phyloP scores from a whole-genome alignment of 2,329 filamentous ascomycete species.

The Ramularia endophylla region DNA sequence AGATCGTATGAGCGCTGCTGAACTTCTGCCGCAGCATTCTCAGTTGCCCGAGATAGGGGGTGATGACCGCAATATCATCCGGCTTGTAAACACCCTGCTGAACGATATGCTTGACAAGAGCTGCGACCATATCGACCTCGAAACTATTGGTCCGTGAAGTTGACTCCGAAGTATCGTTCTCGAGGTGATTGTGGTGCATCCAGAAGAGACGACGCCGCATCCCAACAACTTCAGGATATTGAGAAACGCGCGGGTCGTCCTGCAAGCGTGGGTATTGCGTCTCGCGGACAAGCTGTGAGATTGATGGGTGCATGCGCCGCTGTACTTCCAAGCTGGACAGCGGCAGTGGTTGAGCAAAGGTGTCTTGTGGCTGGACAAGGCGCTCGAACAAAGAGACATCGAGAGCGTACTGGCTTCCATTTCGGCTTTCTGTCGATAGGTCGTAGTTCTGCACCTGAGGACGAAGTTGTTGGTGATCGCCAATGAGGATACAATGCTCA shows the following conservation, averaged over 20 bases:
- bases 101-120: constrained; percentile 59
- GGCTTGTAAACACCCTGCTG: constrained; percentile 56
- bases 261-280: constrained; percentile 53
- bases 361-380: constrained; percentile 36
- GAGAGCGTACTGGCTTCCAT: constrained; percentile 47
- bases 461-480: constrained; percentile 58
- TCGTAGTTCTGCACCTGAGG: constrained; percentile 53
- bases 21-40: constrained; percentile 41
- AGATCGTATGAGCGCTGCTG: constrained; percentile 35
- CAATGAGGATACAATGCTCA: constrained; percentile 58
- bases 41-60: constrained; percentile 57
- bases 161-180: constrained; percentile 32
- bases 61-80: constrained; percentile 64
- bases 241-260: constrained; percentile 37
- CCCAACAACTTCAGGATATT: constrained; percentile 39
- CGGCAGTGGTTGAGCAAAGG: constrained; percentile 3
- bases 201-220: constrained; percentile 53
- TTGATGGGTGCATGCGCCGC: constrained; percentile 59
- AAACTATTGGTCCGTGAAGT: constrained; percentile 50
- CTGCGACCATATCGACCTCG: constrained; percentile 59
- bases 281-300: constrained; percentile 53
- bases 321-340: constrained; percentile 49
- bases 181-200: constrained; percentile 52
- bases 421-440: constrained; percentile 46
- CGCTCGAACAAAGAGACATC: constrained; percentile 60